A percentile compares a stretch with the other conserved stretches of the same genome.
phyloP scores from a whole-genome alignment of 371 early-diverging fungal genomes.

The Synchytrium microbalum region DNA sequence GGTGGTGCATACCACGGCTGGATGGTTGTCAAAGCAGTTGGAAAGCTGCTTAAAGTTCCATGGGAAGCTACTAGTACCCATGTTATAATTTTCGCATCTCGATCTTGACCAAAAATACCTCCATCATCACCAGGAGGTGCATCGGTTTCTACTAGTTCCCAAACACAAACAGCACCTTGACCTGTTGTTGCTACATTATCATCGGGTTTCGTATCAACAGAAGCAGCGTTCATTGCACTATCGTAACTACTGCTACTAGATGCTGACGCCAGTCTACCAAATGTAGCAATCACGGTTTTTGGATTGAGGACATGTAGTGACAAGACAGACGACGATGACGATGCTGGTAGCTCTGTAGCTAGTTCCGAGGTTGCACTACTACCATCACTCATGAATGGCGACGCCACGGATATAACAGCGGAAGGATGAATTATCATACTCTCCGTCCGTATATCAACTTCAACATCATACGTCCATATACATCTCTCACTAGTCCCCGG shows the following conservation, averaged over 20 bases:
- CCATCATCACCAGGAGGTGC: background rate
- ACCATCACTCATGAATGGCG: background rate
- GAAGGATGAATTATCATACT: background rate
- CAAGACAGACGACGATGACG: background rate
- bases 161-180: background rate
- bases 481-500: background rate
- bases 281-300: background rate
- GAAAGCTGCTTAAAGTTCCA: background rate
- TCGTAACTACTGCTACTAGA: no score
- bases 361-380: background rate
- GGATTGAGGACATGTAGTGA: background rate
- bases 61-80: background rate
- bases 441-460: background rate
- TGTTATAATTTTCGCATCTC: background rate
- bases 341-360: background rate
- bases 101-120: background rate
- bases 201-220: background rate
- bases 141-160: background rate
- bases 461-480: slow-evolving; percentile 1
- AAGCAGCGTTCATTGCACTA: no score
- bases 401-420: background rate
- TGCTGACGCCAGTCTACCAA: background rate
- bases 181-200: background rate
- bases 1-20: background rate
- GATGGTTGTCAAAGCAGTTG: background rate